Conservation (phyloP, 208 protist species). For the Leishmania lainsoni region DNA sequence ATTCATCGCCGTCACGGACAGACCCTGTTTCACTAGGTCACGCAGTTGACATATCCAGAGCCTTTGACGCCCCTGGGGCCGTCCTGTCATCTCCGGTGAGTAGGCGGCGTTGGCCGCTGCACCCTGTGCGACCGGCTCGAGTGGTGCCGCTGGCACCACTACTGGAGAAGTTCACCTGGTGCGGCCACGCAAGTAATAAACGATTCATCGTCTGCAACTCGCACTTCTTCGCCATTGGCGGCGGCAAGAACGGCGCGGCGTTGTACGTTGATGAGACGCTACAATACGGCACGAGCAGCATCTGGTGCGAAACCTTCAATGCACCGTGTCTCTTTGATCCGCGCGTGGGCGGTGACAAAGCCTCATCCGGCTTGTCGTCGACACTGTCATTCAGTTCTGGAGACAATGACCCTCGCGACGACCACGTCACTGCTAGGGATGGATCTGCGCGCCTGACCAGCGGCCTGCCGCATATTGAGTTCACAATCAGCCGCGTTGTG, state of each 20-base stretch:
- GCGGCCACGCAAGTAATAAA: constrained; percentile 24
- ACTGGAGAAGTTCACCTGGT: constrained; percentile 44
- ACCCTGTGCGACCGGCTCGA: neutral
- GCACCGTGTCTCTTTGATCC: constrained; percentile 45
- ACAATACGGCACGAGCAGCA: constrained; percentile 60
- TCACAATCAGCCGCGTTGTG: constrained; percentile 25
- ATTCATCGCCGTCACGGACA: neutral
- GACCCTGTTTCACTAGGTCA: neutral
- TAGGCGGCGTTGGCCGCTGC: neutral
- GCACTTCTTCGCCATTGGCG: constrained; percentile 56
- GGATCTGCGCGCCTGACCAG: neutral
- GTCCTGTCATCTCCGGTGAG: neutral
- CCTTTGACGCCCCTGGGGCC: neutral
- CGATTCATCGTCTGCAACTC: constrained; percentile 52
- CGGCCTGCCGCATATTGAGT: constrained; percentile 22
- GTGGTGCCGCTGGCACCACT: constrained; percentile 18
- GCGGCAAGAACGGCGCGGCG: constrained; percentile 52
- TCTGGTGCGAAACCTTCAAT: constrained; percentile 52
- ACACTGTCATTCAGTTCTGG: neutral
- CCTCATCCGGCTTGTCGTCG: neutral
- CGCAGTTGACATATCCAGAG: neutral
- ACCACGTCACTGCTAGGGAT: neutral
- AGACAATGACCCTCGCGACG: neutral
- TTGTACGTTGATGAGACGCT: constrained; percentile 55
- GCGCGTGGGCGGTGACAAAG: neutral